phyloP scores from a whole-genome alignment of 2,329 filamentous ascomycete species.

The Talaromyces marneffei region DNA sequence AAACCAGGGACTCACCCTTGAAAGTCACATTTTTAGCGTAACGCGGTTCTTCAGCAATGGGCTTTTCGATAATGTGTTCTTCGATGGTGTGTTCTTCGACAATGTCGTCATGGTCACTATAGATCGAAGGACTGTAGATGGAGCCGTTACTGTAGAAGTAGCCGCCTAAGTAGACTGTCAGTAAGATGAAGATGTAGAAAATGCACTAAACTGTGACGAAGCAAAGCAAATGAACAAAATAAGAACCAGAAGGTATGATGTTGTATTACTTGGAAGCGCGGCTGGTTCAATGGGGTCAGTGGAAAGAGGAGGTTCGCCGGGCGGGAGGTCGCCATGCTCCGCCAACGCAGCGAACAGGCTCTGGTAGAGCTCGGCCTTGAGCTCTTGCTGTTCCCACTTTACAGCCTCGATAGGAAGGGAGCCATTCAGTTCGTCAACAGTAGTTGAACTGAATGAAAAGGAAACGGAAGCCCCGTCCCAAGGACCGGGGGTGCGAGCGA shows the following conservation, averaged over 20 bases:
- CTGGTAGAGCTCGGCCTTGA: constrained; percentile 1
- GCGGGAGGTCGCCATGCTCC: not conserved
- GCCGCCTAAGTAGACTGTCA: not conserved
- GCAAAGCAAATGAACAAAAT: not conserved
- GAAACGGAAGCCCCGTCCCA: not conserved
- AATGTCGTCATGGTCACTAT: not conserved
- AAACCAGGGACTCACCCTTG: not conserved
- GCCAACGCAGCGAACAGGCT: constrained; percentile 1
- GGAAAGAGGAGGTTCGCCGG: not conserved
- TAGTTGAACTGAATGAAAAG: not conserved
- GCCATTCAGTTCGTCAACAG: not conserved
- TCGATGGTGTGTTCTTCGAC: not conserved
- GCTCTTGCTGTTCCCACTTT: not conserved
- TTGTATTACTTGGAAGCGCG: constrained; percentile 7
- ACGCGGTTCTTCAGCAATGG: not conserved
- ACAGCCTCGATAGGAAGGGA: not conserved
- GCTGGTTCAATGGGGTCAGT: not conserved
- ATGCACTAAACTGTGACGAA: not conserved
- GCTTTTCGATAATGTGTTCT: not conserved
- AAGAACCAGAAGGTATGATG: not conserved
- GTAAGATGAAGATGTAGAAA: not conserved
- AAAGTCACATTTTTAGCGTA: constrained; percentile 5
- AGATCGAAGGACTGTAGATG: not conserved
- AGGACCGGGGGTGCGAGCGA: not conserved
- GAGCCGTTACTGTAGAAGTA: not conserved